These are phyloP conservation scores for Sambucus nigra DNA, from an alignment of 129 eudicot genomes.

Conservation along the genomic window DNA sequence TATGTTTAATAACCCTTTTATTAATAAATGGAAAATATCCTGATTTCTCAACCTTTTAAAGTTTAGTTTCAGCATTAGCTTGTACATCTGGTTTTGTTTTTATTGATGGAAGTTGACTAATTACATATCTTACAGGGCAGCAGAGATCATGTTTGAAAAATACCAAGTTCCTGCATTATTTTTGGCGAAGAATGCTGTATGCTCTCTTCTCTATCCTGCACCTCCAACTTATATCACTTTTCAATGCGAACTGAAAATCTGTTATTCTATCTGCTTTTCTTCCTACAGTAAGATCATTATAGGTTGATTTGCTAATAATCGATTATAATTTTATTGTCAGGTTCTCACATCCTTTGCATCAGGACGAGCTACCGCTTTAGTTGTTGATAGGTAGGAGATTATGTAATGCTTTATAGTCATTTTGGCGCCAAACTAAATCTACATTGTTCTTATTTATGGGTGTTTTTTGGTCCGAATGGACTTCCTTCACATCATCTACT, in stretches of 20 bases:
- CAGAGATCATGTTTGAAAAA: conserved; percentile 97
- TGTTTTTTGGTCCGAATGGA: too few species aligned
- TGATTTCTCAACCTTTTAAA: not conserved
- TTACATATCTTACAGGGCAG: conserved; percentile 52
- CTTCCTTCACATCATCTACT: too few species aligned
- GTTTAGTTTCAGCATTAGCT: not conserved
- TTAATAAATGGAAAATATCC: too few species aligned
- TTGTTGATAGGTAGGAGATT: conserved; percentile 75
- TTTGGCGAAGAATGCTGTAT: conserved; percentile 94
- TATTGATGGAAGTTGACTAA: not conserved
- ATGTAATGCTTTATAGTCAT: not conserved
- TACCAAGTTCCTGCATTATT: conserved; percentile 97
- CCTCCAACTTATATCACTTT: conserved; percentile 7
- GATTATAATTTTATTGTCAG: conserved; percentile 24
- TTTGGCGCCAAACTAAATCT: too few species aligned
- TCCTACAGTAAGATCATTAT: not conserved
- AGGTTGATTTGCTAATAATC: conserved; percentile 9
- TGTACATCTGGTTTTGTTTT: not conserved
- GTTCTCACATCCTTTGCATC: conserved; percentile 99
- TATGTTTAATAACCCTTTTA: not conserved
- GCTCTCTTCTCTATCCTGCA: conserved; percentile 17
- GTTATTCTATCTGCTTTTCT: not conserved
- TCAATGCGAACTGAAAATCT: conserved; percentile 1
- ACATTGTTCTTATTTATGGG: too few species aligned
- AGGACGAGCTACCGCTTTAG: conserved; percentile 94